Base-by-base conservation (phyloP, 192 early-diverging fungal genomes). In the Coemansia sp. region DNA sequence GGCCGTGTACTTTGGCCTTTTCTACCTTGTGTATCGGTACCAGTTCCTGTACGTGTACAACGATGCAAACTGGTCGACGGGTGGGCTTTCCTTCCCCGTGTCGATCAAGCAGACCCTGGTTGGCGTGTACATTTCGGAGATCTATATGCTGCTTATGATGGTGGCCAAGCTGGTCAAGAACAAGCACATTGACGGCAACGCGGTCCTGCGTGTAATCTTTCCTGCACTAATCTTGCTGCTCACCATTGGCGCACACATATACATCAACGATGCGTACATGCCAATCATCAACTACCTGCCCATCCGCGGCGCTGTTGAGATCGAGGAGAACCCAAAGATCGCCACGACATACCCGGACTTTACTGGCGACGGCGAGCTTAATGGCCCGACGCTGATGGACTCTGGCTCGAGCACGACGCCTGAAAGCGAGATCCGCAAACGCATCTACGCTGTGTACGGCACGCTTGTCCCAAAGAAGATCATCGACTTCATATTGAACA, bases 31-130 rank as follows among this genome's bases (percentile, higher is more conserved):
- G 2, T 95, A 93, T 69, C 74, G 84, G 0, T 93, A 97, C 73
- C 90, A 93, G 66, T 90, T 97, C 76, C 75, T 92, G 58, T 92
- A 91, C 58, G 90, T 93, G 13, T 91, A 89, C 67, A 84, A 87
- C 55, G 82, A 85, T 31, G 62, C 75, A 3, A 71, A 75, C 59
- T 82, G 84, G 68, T 76, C 84, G 33, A 86, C 89, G 7, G 88
- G 86, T n/a, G 91, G 91, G 4, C 75, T 89, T 33, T 84, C 85
- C 30, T 93, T 87, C 73, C 87, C 89, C 1, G 76, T 78, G 35
- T 80, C 86, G 10, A 77, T 91, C 26, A 76, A 84, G 60, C 87
- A 91, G 62, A 75, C 88, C 13, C 87, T 82, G 61, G 83, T 86
- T 30, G 92, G 88, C 61, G 83, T 90, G 66, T 94, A 91, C 72